Evolutionary conservation across 805 yeast genomes (phyloP).

Genomic region (Scheffersomyces coipomensis): DNA sequence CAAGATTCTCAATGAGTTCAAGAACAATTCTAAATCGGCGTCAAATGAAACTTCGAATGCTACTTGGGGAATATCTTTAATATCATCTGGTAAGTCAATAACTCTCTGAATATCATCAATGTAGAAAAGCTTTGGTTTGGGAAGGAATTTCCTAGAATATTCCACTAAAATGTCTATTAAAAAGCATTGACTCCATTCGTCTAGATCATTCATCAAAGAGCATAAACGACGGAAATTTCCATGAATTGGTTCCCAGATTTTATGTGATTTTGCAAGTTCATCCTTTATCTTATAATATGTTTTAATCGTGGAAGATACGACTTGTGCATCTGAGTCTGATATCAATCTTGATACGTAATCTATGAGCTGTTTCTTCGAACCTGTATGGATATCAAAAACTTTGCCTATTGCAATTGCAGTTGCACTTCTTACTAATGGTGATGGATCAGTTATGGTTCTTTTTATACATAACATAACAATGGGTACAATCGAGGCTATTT

Average conservation of each 20-base stretch:
- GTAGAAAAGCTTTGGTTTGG: slow-evolving; percentile 45
- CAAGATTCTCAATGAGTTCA: slow-evolving; percentile 46
- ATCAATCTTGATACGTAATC: slow-evolving; percentile 52
- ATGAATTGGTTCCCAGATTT: slow-evolving; percentile 66
- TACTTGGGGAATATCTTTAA: slow-evolving; percentile 14
- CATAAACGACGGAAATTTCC: slow-evolving; percentile 64
- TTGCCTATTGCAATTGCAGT: slow-evolving; percentile 76
- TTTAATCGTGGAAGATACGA: slow-evolving; percentile 67
- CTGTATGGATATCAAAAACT: slow-evolving; percentile 38
- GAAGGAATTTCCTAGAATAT: slow-evolving; percentile 62
- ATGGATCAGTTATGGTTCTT: slow-evolving; percentile 64
- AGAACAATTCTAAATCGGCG: slow-evolving; percentile 56
- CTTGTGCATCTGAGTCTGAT: slow-evolving; percentile 63
- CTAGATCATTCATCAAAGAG: slow-evolving; percentile 48
- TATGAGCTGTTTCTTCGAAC: slow-evolving; percentile 48
- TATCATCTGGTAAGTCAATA: slow-evolving; percentile 44
- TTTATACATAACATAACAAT: slow-evolving; percentile 73
- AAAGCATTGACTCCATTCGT: slow-evolving; percentile 67
- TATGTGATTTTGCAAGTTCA: slow-evolving; percentile 25
- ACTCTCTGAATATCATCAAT: slow-evolving; percentile 27
- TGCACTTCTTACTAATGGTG: slow-evolving; percentile 76
- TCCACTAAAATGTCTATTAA: slow-evolving; percentile 62
- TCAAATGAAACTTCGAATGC: slow-evolving; percentile 44
- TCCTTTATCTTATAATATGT: slow-evolving; percentile 50
- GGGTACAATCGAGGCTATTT: slow-evolving; percentile 77